Evolutionary conservation across 164 flowering plant species (phyloP).

Genomic region (Aristolochia californica): DNA sequence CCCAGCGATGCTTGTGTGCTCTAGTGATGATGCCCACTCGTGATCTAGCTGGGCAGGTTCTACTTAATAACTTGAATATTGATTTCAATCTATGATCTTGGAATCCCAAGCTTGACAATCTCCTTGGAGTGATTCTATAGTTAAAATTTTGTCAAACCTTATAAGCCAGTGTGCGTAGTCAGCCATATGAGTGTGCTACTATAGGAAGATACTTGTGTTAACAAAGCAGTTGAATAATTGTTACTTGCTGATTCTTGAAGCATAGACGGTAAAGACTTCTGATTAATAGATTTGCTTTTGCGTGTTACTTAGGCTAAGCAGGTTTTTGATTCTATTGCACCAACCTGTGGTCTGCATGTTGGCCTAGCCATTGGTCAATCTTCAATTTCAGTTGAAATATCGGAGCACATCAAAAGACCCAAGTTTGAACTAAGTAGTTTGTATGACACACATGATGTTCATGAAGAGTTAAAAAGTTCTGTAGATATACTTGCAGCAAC

Average conservation of each 20-base stretch:
- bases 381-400: constrained; percentile 71
- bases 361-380: constrained; percentile 92
- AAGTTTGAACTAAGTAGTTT: constrained; percentile 48
- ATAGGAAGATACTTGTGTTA: too few relatives aligned
- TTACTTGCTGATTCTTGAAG: background rate
- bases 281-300: constrained; percentile 2
- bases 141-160: too few relatives aligned
- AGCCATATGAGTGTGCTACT: too few relatives aligned
- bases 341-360: constrained; percentile 80
- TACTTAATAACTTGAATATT: constrained; percentile 1
- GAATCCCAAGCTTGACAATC: too few relatives aligned
- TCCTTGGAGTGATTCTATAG: too few relatives aligned
- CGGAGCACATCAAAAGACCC: constrained; percentile 58
- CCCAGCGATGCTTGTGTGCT: constrained; percentile 66
- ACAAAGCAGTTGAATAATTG: background rate
- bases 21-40: constrained; percentile 91
- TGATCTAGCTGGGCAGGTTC: constrained; percentile 87
- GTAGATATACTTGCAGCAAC: constrained; percentile 94
- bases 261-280: background rate
- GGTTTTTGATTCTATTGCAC: constrained; percentile 77
- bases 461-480: constrained; percentile 31
- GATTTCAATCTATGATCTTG: too few relatives aligned
- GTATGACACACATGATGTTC: constrained; percentile 53
- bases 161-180: too few relatives aligned
- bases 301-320: constrained; percentile 58